A percentile compares a stretch with the other conserved stretches of the same genome.
phyloP scores from a whole-genome alignment of 805 yeast genomes.

The Yamadazyma ubonensis region DNA sequence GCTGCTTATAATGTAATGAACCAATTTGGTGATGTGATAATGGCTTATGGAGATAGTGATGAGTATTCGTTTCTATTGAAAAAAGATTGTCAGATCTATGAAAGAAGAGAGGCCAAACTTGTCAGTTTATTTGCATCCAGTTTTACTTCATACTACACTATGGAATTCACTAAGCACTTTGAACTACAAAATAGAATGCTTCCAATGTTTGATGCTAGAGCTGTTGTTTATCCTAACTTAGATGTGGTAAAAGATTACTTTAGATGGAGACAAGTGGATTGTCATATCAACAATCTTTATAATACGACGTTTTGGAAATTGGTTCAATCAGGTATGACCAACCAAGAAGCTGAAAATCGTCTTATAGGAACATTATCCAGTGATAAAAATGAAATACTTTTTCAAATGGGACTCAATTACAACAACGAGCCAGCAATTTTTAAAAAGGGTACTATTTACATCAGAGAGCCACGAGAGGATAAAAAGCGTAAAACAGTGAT shows the following conservation, averaged over 20 bases:
- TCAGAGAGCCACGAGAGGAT: slow-evolving; percentile 50
- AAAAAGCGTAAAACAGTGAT: slow-evolving; percentile 50
- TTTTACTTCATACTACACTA: slow-evolving; percentile 73
- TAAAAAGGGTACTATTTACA: slow-evolving; percentile 74
- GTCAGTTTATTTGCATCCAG: slow-evolving; percentile 79
- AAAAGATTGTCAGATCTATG: slow-evolving; percentile 65
- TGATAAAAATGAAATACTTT: slow-evolving; percentile 88
- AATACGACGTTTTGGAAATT: slow-evolving; percentile 92
- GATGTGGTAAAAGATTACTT: slow-evolving; percentile 72
- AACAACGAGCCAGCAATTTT: slow-evolving; percentile 86
- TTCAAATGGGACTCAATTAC: slow-evolving; percentile 81
- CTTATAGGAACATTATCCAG: slow-evolving; percentile 75
- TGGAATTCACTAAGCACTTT: slow-evolving; percentile 63
- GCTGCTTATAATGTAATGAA: slow-evolving; percentile 69
- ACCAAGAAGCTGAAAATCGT: slow-evolving; percentile 76
- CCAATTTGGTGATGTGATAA: slow-evolving; percentile 64
- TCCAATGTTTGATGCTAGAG: slow-evolving; percentile 91
- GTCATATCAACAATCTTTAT: slow-evolving; percentile 91
- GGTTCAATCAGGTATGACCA: slow-evolving; percentile 60
- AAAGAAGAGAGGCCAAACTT: slow-evolving; percentile 79
- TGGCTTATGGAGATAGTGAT: slow-evolving; percentile 95
- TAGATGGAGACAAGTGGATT: slow-evolving; percentile 94
- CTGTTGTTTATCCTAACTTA: slow-evolving; percentile 75
- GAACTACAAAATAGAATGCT: slow-evolving; percentile 49
- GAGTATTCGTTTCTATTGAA: slow-evolving; percentile 83